phyloP scores from a whole-genome alignment of 1,284 basidiomycete species.

The Phellinidium pouzarii region DNA sequence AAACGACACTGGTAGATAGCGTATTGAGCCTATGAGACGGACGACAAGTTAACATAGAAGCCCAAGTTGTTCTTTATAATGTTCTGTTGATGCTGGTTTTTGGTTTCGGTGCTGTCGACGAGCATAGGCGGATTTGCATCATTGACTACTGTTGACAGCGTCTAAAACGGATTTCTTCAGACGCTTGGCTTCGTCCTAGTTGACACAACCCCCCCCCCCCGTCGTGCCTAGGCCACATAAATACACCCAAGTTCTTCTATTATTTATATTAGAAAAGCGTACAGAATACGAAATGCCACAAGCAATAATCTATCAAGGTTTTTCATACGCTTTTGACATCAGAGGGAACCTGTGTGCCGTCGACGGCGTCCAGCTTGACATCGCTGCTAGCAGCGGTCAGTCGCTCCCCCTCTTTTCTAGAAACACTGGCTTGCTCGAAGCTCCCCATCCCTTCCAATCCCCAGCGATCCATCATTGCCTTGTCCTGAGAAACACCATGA shows the following conservation, averaged over 20 bases:
- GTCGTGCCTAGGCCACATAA: not conserved
- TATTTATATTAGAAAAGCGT: not conserved
- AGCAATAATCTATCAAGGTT: too few species aligned
- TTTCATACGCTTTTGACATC: constrained; percentile 1
- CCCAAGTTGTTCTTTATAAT: not conserved
- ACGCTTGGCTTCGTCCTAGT: too few species aligned
- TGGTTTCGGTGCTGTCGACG: not conserved
- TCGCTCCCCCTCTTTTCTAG: constrained; percentile 40
- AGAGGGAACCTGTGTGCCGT: not conserved
- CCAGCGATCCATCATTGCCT: constrained; percentile 90
- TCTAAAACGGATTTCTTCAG: too few species aligned
- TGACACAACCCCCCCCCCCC: too few species aligned
- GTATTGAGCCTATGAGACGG: not conserved
- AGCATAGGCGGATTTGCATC: not conserved
- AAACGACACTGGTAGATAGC: too few species aligned
- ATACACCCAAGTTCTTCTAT: constrained; percentile 1
- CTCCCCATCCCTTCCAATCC: constrained; percentile 88
- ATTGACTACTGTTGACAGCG: not conserved
- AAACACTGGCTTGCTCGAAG: constrained; percentile 63
- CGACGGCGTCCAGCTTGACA: not conserved
- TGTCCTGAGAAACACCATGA: constrained; percentile 53
- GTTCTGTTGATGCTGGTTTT: not conserved
- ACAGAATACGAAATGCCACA: not conserved
- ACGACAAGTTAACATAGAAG: constrained; percentile 5
- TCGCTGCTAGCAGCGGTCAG: not conserved